Evolutionary conservation across 768 basidiomycete genomes (phyloP), one percentile per base, ranked within the genome.

Genomic region (Calocybe gangraenosa): DNA sequence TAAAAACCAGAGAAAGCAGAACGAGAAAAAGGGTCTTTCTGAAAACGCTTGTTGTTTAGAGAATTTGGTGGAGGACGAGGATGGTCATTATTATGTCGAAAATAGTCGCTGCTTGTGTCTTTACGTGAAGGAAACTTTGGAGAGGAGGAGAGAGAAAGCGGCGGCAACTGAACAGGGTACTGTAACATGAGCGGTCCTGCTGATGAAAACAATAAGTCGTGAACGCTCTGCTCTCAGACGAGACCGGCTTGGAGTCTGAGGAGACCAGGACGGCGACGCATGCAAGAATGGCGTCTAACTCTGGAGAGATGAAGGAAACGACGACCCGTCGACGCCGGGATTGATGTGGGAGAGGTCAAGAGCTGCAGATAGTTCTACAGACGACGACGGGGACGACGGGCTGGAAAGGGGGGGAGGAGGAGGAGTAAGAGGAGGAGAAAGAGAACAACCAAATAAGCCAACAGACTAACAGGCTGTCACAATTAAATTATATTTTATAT

Each of bases 211-310:
- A 49, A 48, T 42, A 61, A n/a, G 60, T 55, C 51, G 60, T 61
- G 52, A n/a, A 54, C 48, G 57, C 64, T 57, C 61, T 63, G 59
- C 61, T 57, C 62, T 62, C 77, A 78, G 78, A 77, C 77, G 68
- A 75, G 79, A 74, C 78, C 75, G 62, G 73, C 74, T 75, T 67
- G 57, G 61, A 69, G 71, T 73, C 74, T 76, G 76, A 70, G 66
- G 58, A 61, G 59, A 59, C 53, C 54, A 56, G 58, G 60, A 63
- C 59, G 60, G 60, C 53, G 59, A 68, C 62, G 59, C 70, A 74
- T 74, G 61, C 71, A 74, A 65, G 41, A 42, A 55, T 22, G 42
- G 40, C 22, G 40, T 28, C 47, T n/a, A 49, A 43, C 44, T 47
- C 25, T 21, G 23, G 21, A 40, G 52, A 53, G 52, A 58, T 6